These are phyloP conservation scores for Cutaneotrichosporon curvatum DNA, from an alignment of 1,284 basidiomycete genomes.

Conservation along the genomic window DNA sequence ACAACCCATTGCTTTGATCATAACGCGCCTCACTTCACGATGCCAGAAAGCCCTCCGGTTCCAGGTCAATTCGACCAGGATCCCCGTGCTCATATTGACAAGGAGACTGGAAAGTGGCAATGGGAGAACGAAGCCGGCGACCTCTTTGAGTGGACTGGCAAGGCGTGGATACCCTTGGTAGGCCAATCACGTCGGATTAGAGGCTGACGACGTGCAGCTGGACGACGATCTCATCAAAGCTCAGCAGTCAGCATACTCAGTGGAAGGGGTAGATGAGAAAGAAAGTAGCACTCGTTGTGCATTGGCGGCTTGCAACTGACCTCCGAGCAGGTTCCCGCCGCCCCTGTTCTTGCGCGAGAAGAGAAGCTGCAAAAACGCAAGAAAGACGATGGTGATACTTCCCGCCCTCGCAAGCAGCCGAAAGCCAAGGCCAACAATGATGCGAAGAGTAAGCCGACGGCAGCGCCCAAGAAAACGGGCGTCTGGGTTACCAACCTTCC, in stretches of 20 bases:
- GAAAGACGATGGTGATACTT: constrained; percentile 34
- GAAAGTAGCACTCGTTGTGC: constrained; percentile 49
- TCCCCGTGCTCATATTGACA: constrained; percentile 65
- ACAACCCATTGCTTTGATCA: too few relatives aligned
- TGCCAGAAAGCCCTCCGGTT: constrained; percentile 22
- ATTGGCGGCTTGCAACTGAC: not conserved
- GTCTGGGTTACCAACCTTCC: constrained; percentile 87
- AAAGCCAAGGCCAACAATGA: constrained; percentile 43
- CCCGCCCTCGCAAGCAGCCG: constrained; percentile 49
- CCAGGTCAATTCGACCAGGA: constrained; percentile 63
- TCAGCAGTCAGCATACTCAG: constrained; percentile 87
- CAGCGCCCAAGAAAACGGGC: constrained; percentile 65
- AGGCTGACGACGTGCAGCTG: constrained; percentile 50
- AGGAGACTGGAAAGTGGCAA: constrained; percentile 68
- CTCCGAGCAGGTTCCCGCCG: constrained; percentile 62
- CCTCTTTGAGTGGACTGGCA: constrained; percentile 79
- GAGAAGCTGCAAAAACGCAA: constrained; percentile 55
- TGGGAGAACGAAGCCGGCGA: constrained; percentile 69
- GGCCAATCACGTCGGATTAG: constrained; percentile 26
- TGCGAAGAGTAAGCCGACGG: constrained; percentile 7
- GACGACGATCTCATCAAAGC: constrained; percentile 73
- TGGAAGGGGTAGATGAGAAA: constrained; percentile 83
- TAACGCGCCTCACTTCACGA: not conserved
- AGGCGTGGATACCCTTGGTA: constrained; percentile 74
- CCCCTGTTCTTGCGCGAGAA: constrained; percentile 67